Percentiles rank a stretch among this genome's conserved stretches.
Evolutionary conservation across 2,329 filamentous ascomycete species (phyloP).

Genomic region (Colletotrichum cordylinicola): DNA sequence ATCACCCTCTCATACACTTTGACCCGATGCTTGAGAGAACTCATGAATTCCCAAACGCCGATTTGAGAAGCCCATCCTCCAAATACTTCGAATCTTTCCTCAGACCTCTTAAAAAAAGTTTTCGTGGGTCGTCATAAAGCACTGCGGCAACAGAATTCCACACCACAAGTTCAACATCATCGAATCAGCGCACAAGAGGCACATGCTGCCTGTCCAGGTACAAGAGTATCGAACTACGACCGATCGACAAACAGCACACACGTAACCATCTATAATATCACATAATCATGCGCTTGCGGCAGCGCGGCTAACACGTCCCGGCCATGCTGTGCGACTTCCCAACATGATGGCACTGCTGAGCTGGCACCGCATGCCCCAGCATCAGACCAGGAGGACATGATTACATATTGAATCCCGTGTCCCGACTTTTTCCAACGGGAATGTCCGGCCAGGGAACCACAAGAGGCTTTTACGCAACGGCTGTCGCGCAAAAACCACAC

Average conservation of each 20-base stretch:
- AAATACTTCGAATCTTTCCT: not conserved
- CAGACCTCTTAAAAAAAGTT: not conserved
- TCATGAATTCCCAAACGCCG: not conserved
- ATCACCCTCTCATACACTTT: accelerated
- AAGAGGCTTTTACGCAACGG: not conserved
- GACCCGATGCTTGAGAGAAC: not conserved
- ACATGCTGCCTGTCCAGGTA: not conserved
- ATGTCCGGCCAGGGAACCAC: not conserved
- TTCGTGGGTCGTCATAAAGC: not conserved
- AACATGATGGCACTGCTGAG: not conserved
- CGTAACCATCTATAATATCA: not conserved
- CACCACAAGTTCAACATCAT: not conserved
- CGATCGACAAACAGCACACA: not conserved
- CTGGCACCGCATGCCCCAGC: not conserved
- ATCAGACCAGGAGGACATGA: not conserved
- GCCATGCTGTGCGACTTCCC: not conserved
- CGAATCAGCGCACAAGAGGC: not conserved
- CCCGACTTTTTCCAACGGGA: not conserved
- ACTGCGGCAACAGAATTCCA: not conserved
- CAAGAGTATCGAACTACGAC: not conserved
- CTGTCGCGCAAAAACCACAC: not conserved
- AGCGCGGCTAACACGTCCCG: not conserved
- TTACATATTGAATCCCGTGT: not conserved
- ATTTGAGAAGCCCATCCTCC: not conserved
- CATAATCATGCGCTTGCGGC: not conserved